Evolutionary conservation across 805 yeast genomes (phyloP).

Genomic region (Metschnikowia matae): DNA sequence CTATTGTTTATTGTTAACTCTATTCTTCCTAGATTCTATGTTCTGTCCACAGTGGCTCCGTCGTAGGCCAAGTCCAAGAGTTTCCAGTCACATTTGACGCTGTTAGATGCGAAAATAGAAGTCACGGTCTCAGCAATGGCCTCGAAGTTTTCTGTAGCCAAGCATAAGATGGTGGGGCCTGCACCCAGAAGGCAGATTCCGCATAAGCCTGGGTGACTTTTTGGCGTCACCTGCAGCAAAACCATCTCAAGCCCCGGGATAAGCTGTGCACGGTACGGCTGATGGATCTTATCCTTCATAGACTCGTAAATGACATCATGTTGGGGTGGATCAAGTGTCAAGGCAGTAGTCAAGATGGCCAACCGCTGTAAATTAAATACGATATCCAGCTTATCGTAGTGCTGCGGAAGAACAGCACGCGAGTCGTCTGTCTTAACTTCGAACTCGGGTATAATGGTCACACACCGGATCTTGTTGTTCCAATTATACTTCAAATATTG

Average conservation of each 20-base stretch:
- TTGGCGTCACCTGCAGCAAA: slow-evolving; percentile 74
- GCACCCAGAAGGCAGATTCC: slow-evolving; percentile 98
- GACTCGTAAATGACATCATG: slow-evolving; percentile 83
- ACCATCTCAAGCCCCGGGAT: slow-evolving; percentile 90
- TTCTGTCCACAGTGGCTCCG: slow-evolving; percentile 60
- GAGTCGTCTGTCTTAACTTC: slow-evolving; percentile 92
- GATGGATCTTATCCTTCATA: slow-evolving; percentile 96
- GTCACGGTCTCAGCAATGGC: slow-evolving; percentile 75
- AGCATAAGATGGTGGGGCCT: slow-evolving; percentile 93
- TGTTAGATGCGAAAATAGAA: slow-evolving; percentile 58
- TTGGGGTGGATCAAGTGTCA: slow-evolving; percentile 80
- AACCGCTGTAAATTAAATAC: slow-evolving; percentile 91
- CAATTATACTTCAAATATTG: slow-evolving; percentile 82
- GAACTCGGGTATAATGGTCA: slow-evolving; percentile 89
- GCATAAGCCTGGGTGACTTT: slow-evolving; percentile 74
- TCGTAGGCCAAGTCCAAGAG: slow-evolving; percentile 81
- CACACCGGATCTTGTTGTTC: slow-evolving; percentile 77
- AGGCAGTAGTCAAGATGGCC: slow-evolving; percentile 88
- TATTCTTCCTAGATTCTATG: not conserved
- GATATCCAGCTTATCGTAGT: slow-evolving; percentile 74
- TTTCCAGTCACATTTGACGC: slow-evolving; percentile 76
- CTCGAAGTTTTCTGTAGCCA: slow-evolving; percentile 87
- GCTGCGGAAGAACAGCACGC: slow-evolving; percentile 81
- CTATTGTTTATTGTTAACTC: too few species aligned
- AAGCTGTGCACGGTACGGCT: slow-evolving; percentile 89